These are phyloP conservation scores for Elaeis oleifera DNA, from an alignment of 202 grass and related monocot species.

Conservation along the genomic window DNA sequence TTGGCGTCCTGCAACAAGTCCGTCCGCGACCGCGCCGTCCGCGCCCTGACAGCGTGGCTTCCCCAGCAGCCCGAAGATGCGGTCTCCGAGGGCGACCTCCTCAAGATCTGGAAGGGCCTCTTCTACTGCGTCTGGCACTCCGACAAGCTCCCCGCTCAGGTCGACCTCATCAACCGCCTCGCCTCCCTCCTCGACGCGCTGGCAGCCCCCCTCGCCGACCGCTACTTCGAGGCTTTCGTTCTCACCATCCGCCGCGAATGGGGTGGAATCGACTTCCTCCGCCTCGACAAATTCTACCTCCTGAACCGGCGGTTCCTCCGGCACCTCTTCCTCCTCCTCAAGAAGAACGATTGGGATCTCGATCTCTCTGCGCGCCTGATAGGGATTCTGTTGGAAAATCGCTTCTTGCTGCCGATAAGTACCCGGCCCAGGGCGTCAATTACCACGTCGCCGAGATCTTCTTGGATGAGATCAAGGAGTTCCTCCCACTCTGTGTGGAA, in stretches of 20 bases:
- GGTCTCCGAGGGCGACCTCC: conserved; percentile 41
- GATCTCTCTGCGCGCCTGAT: conserved; percentile 29
- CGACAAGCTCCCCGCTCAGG: conserved; percentile 66
- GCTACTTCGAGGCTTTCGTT: conserved; percentile 58
- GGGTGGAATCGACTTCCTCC: conserved; percentile 71
- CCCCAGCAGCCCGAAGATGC: conserved; percentile 10
- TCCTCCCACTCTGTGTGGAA: conserved; percentile 41
- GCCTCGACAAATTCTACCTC: conserved; percentile 96
- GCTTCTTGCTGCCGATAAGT: conserved; percentile 27
- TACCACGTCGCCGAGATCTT: conserved; percentile 85
- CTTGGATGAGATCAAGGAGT: conserved; percentile 56
- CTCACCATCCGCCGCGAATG: conserved; percentile 79
- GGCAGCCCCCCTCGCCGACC: conserved; percentile 22
- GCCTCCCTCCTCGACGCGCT: conserved; percentile 45
- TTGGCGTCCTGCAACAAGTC: conserved; percentile 54
- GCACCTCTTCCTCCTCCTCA: conserved; percentile 62
- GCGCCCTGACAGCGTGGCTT: conserved; percentile 45
- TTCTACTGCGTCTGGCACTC: conserved; percentile 98
- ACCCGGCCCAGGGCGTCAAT: conserved; percentile 45
- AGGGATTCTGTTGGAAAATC: conserved; percentile 36
- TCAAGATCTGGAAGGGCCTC: conserved; percentile 95
- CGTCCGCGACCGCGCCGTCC: conserved; percentile 43
- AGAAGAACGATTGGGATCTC: conserved; percentile 34
- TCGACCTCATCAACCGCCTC: conserved; percentile 56
- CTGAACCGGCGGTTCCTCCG: conserved; percentile 61